phyloP scores from a whole-genome alignment of 2,329 filamentous ascomycete species.

The Acrocalymma vagum region DNA sequence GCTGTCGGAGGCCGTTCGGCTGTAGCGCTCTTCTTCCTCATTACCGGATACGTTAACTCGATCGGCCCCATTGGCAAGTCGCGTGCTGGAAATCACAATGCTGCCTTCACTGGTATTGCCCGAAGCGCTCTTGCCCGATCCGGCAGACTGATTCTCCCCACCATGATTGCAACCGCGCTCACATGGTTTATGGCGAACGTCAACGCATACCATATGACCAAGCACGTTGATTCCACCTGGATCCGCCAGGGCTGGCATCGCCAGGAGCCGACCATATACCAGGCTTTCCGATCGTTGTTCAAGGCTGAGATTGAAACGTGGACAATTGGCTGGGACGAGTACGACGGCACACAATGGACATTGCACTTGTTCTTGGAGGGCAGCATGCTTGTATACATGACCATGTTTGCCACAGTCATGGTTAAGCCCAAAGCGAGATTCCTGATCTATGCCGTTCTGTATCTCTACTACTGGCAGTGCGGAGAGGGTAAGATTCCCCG shows the following conservation, averaged over 20 bases:
- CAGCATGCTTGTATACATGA: constrained; percentile 52
- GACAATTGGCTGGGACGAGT: constrained; percentile 50
- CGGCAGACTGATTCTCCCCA: constrained; percentile 66
- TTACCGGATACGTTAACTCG: constrained; percentile 73
- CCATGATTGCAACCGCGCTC: constrained; percentile 62
- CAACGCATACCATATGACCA: constrained; percentile 65
- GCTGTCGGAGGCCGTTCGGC: constrained; percentile 59
- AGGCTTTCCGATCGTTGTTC: constrained; percentile 40
- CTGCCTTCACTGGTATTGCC: constrained; percentile 63
- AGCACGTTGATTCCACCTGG: constrained; percentile 68
- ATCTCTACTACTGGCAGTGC: constrained; percentile 50
- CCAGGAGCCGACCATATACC: constrained; percentile 42
- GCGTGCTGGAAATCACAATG: constrained; percentile 62
- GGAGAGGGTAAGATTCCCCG: constrained; percentile 36
- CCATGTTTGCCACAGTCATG: constrained; percentile 51
- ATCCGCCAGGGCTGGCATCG: constrained; percentile 54
- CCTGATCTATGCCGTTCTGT: constrained; percentile 46
- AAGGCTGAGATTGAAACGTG: constrained; percentile 45
- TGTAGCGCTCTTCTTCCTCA: constrained; percentile 50
- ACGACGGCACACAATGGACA: constrained; percentile 55
- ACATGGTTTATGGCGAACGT: constrained; percentile 66
- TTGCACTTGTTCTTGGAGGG: constrained; percentile 53
- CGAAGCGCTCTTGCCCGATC: constrained; percentile 67
- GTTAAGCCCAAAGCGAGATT: constrained; percentile 47
- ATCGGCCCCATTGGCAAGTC: constrained; percentile 67